Evolutionary conservation across 2,329 filamentous ascomycete genomes (phyloP).

Genomic region (Aspergillus calidoustus): DNA sequence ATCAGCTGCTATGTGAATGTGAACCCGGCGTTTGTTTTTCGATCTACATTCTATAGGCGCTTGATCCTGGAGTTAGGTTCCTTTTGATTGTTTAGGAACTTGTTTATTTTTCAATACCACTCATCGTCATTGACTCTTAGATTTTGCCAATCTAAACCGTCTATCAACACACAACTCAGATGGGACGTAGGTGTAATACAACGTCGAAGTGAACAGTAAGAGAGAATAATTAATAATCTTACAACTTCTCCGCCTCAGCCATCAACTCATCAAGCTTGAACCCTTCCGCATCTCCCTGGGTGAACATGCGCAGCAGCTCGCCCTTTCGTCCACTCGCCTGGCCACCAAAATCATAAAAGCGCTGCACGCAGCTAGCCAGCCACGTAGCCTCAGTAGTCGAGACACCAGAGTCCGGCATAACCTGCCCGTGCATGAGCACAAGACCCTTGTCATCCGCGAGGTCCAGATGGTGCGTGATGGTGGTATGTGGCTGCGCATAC

Average conservation of each 20-base stretch:
- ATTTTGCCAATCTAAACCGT: not conserved
- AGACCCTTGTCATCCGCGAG: slow-evolving; percentile 73
- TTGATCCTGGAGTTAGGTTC: not conserved
- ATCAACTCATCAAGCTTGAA: slow-evolving; percentile 86
- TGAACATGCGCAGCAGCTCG: slow-evolving; percentile 80
- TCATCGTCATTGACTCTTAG: not conserved
- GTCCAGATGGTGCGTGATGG: slow-evolving; percentile 88
- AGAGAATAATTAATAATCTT: slow-evolving; percentile 13
- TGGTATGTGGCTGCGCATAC: slow-evolving; percentile 90
- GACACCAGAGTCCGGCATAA: slow-evolving; percentile 77
- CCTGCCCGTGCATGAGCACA: slow-evolving; percentile 82
- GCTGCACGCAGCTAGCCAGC: slow-evolving; percentile 89
- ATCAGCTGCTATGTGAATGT: slow-evolving; percentile 10
- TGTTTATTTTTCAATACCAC: not conserved
- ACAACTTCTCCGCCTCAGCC: slow-evolving; percentile 85
- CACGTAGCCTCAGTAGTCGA: slow-evolving; percentile 82
- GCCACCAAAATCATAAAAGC: slow-evolving; percentile 76
- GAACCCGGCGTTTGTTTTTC: slow-evolving; percentile 5
- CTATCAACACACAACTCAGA: not conserved
- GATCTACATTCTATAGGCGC: slow-evolving; percentile 6
- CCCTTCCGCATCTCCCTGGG: slow-evolving; percentile 68
- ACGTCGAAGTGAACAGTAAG: not conserved
- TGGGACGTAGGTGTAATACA: slow-evolving; percentile 1
- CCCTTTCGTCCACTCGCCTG: slow-evolving; percentile 64
- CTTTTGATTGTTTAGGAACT: not conserved